phyloP scores from a whole-genome alignment of 2,329 filamentous ascomycete genomes.

The Metarhizium humberi region DNA sequence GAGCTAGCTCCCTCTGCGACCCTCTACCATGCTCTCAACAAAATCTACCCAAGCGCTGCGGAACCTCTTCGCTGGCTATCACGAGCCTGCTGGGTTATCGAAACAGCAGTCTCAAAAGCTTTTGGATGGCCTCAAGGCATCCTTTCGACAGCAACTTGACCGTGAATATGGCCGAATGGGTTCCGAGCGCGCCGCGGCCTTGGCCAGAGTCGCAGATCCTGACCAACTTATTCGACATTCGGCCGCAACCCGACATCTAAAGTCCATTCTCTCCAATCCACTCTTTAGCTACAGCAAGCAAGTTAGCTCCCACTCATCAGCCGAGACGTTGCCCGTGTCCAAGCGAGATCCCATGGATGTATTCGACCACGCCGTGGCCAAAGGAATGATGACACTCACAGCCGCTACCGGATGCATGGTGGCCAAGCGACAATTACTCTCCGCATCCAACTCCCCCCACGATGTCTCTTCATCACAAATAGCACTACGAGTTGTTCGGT shows the following conservation, averaged over 20 bases:
- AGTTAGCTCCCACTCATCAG: conserved; percentile 10
- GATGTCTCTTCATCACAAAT: conserved; percentile 33
- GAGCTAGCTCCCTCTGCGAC: neutral
- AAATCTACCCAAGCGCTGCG: conserved; percentile 27
- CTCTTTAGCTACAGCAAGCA: conserved; percentile 34
- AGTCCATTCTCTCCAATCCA: conserved; percentile 47
- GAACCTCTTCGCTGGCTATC: conserved; percentile 31
- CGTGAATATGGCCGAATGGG: conserved; percentile 40
- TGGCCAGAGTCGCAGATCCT: conserved; percentile 11
- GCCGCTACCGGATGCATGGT: conserved; percentile 45
- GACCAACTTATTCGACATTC: conserved; percentile 24
- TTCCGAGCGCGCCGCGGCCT: conserved; percentile 14
- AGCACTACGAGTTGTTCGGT: conserved; percentile 38
- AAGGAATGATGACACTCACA: conserved; percentile 45
- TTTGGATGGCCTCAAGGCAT: conserved; percentile 45
- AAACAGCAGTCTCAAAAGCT: conserved; percentile 43
- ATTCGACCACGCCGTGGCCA: conserved; percentile 45
- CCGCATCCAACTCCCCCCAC: conserved; percentile 10
- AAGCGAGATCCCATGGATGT: conserved; percentile 40
- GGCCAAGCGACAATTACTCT: conserved; percentile 34
- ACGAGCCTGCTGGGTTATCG: conserved; percentile 43
- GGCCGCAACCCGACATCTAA: conserved; percentile 37
- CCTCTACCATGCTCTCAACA: conserved; percentile 25
- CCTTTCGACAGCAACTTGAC: conserved; percentile 50
- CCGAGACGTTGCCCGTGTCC: conserved; percentile 1